Percentiles rank a stretch among this genome's conserved stretches.
These are phyloP conservation scores for Aureobasidium melanogenum DNA, from an alignment of 2,329 filamentous ascomycete species.

Conservation along the genomic window DNA sequence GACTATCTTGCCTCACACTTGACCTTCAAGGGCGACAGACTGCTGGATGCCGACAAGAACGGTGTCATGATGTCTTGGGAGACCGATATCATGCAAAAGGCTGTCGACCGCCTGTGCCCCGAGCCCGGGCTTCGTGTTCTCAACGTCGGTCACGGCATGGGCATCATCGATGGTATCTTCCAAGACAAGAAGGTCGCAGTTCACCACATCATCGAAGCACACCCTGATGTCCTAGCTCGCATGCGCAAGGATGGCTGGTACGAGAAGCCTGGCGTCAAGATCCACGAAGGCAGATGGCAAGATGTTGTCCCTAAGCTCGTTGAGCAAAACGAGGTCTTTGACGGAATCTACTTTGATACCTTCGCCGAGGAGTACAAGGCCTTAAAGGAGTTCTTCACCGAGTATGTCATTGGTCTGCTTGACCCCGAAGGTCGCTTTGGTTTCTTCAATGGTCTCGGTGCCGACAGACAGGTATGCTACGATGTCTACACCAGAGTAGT, in stretches of 20 bases:
- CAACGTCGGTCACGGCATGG: slow-evolving; percentile 44
- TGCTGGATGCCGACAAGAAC: slow-evolving; percentile 42
- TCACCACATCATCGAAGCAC: slow-evolving; percentile 45
- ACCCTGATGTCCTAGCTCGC: slow-evolving; percentile 37
- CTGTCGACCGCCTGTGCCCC: slow-evolving; percentile 34
- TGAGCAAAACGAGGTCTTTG: slow-evolving; percentile 34
- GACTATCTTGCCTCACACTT: slow-evolving; percentile 41
- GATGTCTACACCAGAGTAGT: slow-evolving; percentile 91
- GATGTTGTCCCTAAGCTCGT: slow-evolving; percentile 38
- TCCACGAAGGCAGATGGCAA: slow-evolving; percentile 43
- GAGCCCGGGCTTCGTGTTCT: slow-evolving; percentile 35
- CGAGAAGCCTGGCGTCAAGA: slow-evolving; percentile 39
- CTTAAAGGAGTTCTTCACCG: slow-evolving; percentile 77
- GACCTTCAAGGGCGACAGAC: slow-evolving; percentile 37
- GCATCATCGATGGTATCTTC: slow-evolving; percentile 41
- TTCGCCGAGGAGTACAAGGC: slow-evolving; percentile 91
- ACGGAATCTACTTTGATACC: slow-evolving; percentile 83
- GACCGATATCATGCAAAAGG: slow-evolving; percentile 38
- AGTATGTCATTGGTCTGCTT: slow-evolving; percentile 73
- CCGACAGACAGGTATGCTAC: slow-evolving; percentile 86
- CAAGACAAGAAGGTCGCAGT: slow-evolving; percentile 34
- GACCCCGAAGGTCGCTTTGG: slow-evolving; percentile 50
- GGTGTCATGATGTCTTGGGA: slow-evolving; percentile 49
- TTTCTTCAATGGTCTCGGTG: slow-evolving; percentile 71
- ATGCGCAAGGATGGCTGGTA: slow-evolving; percentile 40